phyloP scores from a whole-genome alignment of 805 yeast genomes.

The Myxozyma melibiosi region DNA sequence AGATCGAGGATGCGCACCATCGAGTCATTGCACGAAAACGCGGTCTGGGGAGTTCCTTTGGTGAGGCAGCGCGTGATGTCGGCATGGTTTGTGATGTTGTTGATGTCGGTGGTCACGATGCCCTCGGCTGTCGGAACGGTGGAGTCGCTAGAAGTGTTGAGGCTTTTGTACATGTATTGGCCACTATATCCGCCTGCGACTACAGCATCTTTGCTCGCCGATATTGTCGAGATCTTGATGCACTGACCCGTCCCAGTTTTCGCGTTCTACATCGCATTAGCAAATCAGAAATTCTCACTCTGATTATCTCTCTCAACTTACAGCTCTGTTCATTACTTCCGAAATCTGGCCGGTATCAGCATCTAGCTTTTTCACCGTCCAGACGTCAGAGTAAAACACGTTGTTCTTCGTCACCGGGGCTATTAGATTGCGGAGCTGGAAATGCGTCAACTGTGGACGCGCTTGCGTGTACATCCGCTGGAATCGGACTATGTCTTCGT shows the following conservation, averaged over 20 bases:
- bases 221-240: conserved; percentile 52
- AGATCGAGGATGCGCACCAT: conserved; percentile 49
- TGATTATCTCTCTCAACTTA: conserved; percentile 26
- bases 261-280: conserved; percentile 14
- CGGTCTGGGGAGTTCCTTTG: conserved; percentile 39
- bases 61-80: conserved; percentile 38
- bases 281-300: neutral
- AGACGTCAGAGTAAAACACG: conserved; percentile 38
- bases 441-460: conserved; percentile 56
- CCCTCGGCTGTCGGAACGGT: conserved; percentile 40
- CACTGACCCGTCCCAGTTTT: conserved; percentile 26
- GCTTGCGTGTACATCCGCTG: conserved; percentile 37
- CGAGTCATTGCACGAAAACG: conserved; percentile 57
- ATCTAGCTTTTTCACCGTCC: conserved; percentile 36
- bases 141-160: conserved; percentile 27
- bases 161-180: conserved; percentile 48
- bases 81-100: conserved; percentile 58
- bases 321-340: conserved; percentile 14
- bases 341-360: conserved; percentile 36
- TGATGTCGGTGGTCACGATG: conserved; percentile 47
- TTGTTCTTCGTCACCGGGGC: conserved; percentile 43
- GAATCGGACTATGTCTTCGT: conserved; percentile 20
- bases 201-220: conserved; percentile 48
- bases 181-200: conserved; percentile 62
- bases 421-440: conserved; percentile 58